Percentiles rank a stretch among this genome's conserved stretches.
phyloP scores from a whole-genome alignment of 2,329 filamentous ascomycete species.

The Penicillium sp. region DNA sequence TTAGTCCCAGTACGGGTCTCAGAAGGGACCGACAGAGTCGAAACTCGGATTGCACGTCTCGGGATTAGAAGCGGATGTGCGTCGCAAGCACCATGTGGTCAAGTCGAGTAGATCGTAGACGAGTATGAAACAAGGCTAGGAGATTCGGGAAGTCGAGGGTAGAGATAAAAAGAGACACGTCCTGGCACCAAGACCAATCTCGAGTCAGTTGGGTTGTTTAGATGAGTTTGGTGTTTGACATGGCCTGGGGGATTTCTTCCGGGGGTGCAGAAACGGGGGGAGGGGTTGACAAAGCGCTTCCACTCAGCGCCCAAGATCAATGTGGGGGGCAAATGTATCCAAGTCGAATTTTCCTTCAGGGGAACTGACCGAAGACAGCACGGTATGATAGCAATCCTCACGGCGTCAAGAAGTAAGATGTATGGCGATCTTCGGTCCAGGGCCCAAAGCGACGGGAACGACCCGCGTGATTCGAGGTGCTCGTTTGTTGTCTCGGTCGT shows the following conservation, averaged over 20 bases:
- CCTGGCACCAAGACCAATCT: neutral
- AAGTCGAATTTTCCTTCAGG: neutral
- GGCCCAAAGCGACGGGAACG: conserved; percentile 16
- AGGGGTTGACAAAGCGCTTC: conserved; percentile 21
- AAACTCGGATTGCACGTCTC: conserved; percentile 13
- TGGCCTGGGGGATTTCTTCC: no score
- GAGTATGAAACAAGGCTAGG: conserved; percentile 2
- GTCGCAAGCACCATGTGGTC: conserved; percentile 27
- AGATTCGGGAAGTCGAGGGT: neutral
- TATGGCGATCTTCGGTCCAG: neutral
- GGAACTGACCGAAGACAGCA: conserved; percentile 1
- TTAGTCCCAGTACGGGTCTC: conserved; percentile 10
- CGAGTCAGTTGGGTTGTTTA: conserved; percentile 12
- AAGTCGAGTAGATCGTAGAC: conserved; percentile 1
- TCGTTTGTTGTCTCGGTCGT: conserved; percentile 11
- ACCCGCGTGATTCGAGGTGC: conserved; percentile 2
- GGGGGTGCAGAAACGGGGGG: conserved; percentile 10
- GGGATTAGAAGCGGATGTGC: conserved; percentile 20
- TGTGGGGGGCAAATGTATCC: neutral
- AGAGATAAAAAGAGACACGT: conserved; percentile 1
- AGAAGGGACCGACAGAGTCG: conserved; percentile 9
- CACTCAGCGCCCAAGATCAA: conserved; percentile 1
- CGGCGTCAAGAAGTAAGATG: neutral
- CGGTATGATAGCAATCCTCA: neutral
- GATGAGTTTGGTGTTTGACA: conserved; percentile 4